phyloP scores from a whole-genome alignment of 1,284 basidiomycete species.

The Sporisorium graminicola region DNA sequence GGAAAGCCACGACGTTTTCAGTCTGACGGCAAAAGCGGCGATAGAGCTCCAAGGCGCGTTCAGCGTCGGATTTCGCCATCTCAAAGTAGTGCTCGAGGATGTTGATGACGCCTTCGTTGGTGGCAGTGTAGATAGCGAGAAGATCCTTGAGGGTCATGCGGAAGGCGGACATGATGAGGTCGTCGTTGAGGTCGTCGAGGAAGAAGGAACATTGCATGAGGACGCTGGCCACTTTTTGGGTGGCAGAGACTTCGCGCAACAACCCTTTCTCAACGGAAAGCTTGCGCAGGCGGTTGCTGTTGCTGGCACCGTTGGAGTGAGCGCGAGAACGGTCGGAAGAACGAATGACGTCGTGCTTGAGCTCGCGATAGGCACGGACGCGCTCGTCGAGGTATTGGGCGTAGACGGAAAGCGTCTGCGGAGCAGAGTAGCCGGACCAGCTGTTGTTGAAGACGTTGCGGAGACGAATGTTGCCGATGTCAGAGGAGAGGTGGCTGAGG shows the following conservation, averaged over 20 bases:
- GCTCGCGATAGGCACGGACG: constrained; percentile 87
- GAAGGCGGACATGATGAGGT: constrained; percentile 87
- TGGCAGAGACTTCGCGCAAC: constrained; percentile 88
- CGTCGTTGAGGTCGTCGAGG: constrained; percentile 90
- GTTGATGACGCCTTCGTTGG: constrained; percentile 98
- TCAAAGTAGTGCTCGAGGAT: constrained; percentile 96
- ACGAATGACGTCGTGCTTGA: constrained; percentile 92
- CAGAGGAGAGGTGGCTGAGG: constrained; percentile 79
- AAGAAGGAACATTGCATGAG: constrained; percentile 94
- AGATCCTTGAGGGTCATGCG: constrained; percentile 98
- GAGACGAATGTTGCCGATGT: constrained; percentile 79
- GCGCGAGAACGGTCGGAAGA: constrained; percentile 82
- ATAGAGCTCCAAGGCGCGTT: constrained; percentile 87
- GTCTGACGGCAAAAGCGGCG: constrained; percentile 95
- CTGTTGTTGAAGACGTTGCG: constrained; percentile 75
- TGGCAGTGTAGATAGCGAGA: constrained; percentile 92
- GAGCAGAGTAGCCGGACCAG: constrained; percentile 71
- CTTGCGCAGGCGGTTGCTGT: constrained; percentile 78
- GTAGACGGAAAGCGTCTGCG: constrained; percentile 87
- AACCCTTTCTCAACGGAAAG: constrained; percentile 97
- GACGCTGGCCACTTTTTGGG: constrained; percentile 88
- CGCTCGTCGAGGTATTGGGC: constrained; percentile 89
- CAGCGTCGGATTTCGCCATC: constrained; percentile 93
- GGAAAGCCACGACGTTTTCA: constrained; percentile 91
- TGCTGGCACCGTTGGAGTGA: constrained; percentile 70